Evolutionary conservation across 2,329 filamentous ascomycete species (phyloP).

Genomic region (Hypoxylon sp.): DNA sequence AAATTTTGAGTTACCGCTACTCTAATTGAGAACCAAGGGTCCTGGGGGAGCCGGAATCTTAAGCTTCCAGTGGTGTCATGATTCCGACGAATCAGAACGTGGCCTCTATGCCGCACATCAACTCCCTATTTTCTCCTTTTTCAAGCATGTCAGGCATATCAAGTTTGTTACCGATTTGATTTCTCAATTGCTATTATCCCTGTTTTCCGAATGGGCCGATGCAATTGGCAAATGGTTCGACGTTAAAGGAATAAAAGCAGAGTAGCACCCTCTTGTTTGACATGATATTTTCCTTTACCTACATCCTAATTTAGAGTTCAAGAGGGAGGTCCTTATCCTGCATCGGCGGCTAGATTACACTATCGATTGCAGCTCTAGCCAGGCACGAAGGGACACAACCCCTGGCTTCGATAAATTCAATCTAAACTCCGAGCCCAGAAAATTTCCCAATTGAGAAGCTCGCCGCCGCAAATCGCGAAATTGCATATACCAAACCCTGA

Average conservation of each 20-base stretch:
- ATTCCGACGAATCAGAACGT: slow-evolving; percentile 35
- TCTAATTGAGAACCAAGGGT: slow-evolving; percentile 24
- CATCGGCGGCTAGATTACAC: slow-evolving; percentile 13
- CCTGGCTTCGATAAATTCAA: slow-evolving; percentile 28
- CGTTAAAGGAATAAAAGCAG: slow-evolving; percentile 30
- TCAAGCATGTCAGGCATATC: slow-evolving; percentile 20
- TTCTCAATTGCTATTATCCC: slow-evolving; percentile 13
- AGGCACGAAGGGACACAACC: slow-evolving; percentile 28
- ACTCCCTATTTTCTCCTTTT: slow-evolving; percentile 37
- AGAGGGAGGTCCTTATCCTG: background rate
- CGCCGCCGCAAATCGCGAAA: slow-evolving; percentile 41
- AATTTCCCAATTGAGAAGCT: slow-evolving; percentile 32
- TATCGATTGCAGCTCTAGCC: slow-evolving; percentile 37
- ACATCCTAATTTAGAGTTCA: slow-evolving; percentile 7
- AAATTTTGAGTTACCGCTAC: slow-evolving; percentile 43
- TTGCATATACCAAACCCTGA: slow-evolving; percentile 37
- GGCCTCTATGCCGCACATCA: slow-evolving; percentile 18
- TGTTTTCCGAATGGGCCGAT: slow-evolving; percentile 30
- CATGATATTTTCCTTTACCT: slow-evolving; percentile 11
- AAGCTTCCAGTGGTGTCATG: slow-evolving; percentile 47
- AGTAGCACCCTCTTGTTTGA: slow-evolving; percentile 10
- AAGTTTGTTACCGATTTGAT: slow-evolving; percentile 21
- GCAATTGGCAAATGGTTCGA: slow-evolving; percentile 28
- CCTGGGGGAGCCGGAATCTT: slow-evolving; percentile 42
- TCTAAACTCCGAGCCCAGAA: slow-evolving; percentile 41